Evolutionary conservation across 768 basidiomycete species (phyloP), one percentile per base, ranked within the genome.

Genomic region (Tricholoma terreum): DNA sequence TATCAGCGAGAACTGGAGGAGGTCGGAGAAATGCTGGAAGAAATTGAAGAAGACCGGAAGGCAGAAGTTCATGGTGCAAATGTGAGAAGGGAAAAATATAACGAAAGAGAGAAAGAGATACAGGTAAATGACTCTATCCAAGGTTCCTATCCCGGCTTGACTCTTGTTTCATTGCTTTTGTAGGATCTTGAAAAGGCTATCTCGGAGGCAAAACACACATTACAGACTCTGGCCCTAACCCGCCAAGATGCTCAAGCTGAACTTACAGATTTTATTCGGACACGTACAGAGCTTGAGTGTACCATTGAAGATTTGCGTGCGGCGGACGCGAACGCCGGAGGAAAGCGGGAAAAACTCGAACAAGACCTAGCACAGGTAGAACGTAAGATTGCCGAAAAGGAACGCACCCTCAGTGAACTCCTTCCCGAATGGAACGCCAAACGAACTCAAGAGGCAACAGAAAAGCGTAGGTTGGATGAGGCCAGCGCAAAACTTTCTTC

Each of bases 1-100:
- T 93, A 97, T 72, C 89, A 92, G 62, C 82, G 90, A 34, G 96
- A 99, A 67, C 71, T 98, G 36, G 86, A 90, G 58, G 96, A 98
- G 62, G 94, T 96, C 1, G 85, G 83, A 0, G 87, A 88, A 53
- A 86, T 92, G 0, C 70, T 99, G 55, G 93, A 91, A 34, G 87
- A 92, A 68, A 90, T 97, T 38, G 84, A 89, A 61, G 86, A 88
- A 48, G 94, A 97, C 60, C 79, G 92, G 53, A 77, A 84, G 58
- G 77, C 86, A 6, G 95, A 97, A 48, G 81, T 94, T 5, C 92
- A 96, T 67, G 84, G 83, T 11, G 87, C 90, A 2, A 97, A 97
- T 68, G 75, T 87, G 58, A 78, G 92, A 31, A 77, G 93, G 52
- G 86, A 92, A 65, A 86, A 91, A 68, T 97, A 83, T 72, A 89